These are phyloP conservation scores for Caryopteris hybrid DNA, from an alignment of 305 asterid genomes.

Conservation along the genomic window DNA sequence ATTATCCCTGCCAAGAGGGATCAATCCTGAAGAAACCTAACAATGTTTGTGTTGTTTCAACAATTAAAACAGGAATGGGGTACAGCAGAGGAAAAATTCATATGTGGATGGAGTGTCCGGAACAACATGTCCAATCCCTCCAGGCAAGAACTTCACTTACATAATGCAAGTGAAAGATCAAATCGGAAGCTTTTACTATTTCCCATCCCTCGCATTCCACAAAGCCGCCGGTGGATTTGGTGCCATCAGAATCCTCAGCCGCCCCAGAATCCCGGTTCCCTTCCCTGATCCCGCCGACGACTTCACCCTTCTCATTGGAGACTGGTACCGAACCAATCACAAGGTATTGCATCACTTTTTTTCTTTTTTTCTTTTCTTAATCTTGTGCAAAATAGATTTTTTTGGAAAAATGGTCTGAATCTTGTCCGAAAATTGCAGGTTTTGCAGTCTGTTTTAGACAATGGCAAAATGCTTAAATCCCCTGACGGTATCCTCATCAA, in stretches of 20 bases:
- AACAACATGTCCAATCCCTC: slow-evolving; percentile 80
- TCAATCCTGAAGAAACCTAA: background rate
- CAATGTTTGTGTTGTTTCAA: background rate
- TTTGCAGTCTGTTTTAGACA: slow-evolving; percentile 37
- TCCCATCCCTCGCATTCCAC: slow-evolving; percentile 63
- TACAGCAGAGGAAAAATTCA: slow-evolving; percentile 69
- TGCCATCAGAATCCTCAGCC: slow-evolving; percentile 54
- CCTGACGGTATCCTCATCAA: slow-evolving; percentile 69
- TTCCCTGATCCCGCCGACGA: slow-evolving; percentile 58
- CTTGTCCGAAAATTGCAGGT: slow-evolving; percentile 25
- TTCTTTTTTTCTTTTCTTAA: too few species aligned
- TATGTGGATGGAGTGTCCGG: slow-evolving; percentile 69
- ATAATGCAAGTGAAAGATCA: slow-evolving; percentile 65
- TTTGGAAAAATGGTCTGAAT: too few species aligned
- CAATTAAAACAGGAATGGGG: slow-evolving; percentile 45
- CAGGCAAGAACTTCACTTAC: slow-evolving; percentile 70
- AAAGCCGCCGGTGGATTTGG: slow-evolving; percentile 83
- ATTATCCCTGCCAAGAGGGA: too few species aligned
- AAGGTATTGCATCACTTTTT: slow-evolving; percentile 22
- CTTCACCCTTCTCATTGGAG: slow-evolving; percentile 59
- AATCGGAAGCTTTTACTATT: slow-evolving; percentile 72
- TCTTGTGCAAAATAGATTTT: too few species aligned
- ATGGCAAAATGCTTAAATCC: slow-evolving; percentile 34
- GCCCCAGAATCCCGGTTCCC: slow-evolving; percentile 69
- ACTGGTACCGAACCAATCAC: slow-evolving; percentile 60